A percentile compares a stretch with the other conserved stretches of the same genome.
Conservation (phyloP, 768 basidiomycete genomes). For the Pulveroboletus sp. region DNA sequence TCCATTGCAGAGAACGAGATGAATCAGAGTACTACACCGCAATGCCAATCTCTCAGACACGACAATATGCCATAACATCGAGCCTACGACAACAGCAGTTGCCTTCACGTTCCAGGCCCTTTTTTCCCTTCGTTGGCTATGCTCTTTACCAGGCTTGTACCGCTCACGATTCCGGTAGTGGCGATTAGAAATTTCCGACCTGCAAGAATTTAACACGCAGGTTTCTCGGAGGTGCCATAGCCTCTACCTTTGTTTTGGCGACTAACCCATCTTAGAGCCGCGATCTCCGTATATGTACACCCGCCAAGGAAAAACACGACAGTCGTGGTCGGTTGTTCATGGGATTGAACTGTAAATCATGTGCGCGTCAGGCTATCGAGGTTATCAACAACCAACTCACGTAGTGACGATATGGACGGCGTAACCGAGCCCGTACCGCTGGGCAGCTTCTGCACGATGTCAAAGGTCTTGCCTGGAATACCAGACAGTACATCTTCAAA, state of each 20-base stretch:
- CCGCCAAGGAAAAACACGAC: slow-evolving; percentile 97
- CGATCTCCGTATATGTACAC: slow-evolving; percentile 96
- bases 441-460: slow-evolving; percentile 55
- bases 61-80: slow-evolving; percentile 7
- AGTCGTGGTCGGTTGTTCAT: slow-evolving; percentile 72
- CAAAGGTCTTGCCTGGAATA: slow-evolving; percentile 85
- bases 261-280: slow-evolving; percentile 90
- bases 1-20: slow-evolving; percentile 2
- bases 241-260: slow-evolving; percentile 74
- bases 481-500: slow-evolving; percentile 86
- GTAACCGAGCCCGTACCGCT: slow-evolving; percentile 27
- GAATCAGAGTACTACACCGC: slow-evolving; percentile 14
- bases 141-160: slow-evolving; percentile 67
- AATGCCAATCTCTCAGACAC: slow-evolving; percentile 10
- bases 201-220: slow-evolving; percentile 31
- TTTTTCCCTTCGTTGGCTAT: slow-evolving; percentile 46
- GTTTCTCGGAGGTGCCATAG: slow-evolving; percentile 1
- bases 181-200: slow-evolving; percentile 87
- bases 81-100: slow-evolving; percentile 27
- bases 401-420: slow-evolving; percentile 28
- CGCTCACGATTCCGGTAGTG: slow-evolving; percentile 89
- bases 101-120: slow-evolving; percentile 36
- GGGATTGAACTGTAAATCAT: slow-evolving; percentile 39
- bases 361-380: background rate
- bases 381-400: slow-evolving; percentile 27